phyloP scores from a whole-genome alignment of 2,329 filamentous ascomycete genomes.

The Thielaviopsis cerberus region DNA sequence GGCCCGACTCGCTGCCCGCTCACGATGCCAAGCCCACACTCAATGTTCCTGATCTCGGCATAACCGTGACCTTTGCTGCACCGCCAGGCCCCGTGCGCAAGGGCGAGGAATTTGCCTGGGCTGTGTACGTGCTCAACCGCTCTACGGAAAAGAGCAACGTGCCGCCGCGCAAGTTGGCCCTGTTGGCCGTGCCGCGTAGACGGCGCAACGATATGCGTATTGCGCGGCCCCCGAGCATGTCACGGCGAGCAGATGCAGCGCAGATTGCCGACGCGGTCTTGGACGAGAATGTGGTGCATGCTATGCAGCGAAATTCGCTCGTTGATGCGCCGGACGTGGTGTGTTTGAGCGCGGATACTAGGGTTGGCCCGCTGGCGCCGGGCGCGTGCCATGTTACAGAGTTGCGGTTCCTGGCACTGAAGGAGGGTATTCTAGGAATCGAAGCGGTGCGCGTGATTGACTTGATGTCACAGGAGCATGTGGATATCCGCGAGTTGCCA shows the following conservation, averaged over 20 bases:
- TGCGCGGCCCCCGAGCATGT: slow-evolving; percentile 33
- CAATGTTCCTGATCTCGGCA: slow-evolving; percentile 40
- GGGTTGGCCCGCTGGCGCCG: slow-evolving; percentile 53
- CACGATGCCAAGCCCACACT: slow-evolving; percentile 28
- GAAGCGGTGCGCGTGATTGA: slow-evolving; percentile 59
- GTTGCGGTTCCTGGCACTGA: slow-evolving; percentile 51
- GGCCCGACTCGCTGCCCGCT: slow-evolving; percentile 40
- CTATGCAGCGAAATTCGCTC: slow-evolving; percentile 46
- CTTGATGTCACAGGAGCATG: slow-evolving; percentile 53
- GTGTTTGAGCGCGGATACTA: slow-evolving; percentile 56
- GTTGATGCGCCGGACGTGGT: slow-evolving; percentile 49
- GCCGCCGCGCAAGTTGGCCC: slow-evolving; percentile 44
- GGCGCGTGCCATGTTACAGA: slow-evolving; percentile 57
- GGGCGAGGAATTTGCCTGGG: slow-evolving; percentile 53
- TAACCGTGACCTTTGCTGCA: slow-evolving; percentile 57
- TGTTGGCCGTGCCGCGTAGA: slow-evolving; percentile 48
- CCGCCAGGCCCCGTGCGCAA: slow-evolving; percentile 37
- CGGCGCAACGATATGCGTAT: slow-evolving; percentile 38
- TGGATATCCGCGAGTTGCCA: slow-evolving; percentile 58
- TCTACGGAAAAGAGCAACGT: slow-evolving; percentile 27
- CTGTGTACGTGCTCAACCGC: slow-evolving; percentile 59
- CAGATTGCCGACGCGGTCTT: slow-evolving; percentile 46
- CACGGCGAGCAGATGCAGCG: slow-evolving; percentile 20
- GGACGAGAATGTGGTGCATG: slow-evolving; percentile 53
- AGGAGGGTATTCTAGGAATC: slow-evolving; percentile 46